Conservation (phyloP, 805 yeast species). For the Torulaspora gathmanii region DNA sequence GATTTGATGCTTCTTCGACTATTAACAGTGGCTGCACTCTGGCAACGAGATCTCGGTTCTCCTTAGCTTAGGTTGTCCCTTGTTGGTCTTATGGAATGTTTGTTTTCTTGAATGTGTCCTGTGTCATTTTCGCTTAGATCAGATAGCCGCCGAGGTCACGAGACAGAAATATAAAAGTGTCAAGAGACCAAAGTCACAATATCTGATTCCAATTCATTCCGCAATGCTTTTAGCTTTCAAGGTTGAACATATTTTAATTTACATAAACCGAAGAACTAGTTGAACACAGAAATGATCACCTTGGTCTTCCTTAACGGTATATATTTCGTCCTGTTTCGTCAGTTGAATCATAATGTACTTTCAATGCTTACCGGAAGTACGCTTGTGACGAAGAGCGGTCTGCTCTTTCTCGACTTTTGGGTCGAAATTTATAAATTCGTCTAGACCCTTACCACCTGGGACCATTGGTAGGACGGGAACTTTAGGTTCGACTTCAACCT, state of each 20-base stretch:
- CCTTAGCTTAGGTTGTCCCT: not conserved
- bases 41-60: too few relatives aligned
- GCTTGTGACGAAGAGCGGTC: slow-evolving; percentile 58
- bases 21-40: too few relatives aligned
- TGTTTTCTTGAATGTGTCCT: too few relatives aligned
- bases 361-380: slow-evolving; percentile 69
- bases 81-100: not conserved
- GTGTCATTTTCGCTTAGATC: not conserved
- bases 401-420: slow-evolving; percentile 73
- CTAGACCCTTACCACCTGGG: slow-evolving; percentile 90
- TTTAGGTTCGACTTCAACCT: slow-evolving; percentile 80
- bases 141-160: slow-evolving; percentile 6
- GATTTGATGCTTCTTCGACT: too few relatives aligned
- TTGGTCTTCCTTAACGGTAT: not conserved
- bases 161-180: not conserved
- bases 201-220: too few relatives aligned
- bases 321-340: not conserved
- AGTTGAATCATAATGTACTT: not conserved
- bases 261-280: not conserved
- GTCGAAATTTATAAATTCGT: slow-evolving; percentile 87
- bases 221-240: not conserved
- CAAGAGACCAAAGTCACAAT: too few relatives aligned
- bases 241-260: not conserved
- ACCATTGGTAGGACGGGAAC: slow-evolving; percentile 98
- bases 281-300: not conserved